Conservation (phyloP, 495 filamentous ascomycete species). For the Aspergillus ostianus region DNA sequence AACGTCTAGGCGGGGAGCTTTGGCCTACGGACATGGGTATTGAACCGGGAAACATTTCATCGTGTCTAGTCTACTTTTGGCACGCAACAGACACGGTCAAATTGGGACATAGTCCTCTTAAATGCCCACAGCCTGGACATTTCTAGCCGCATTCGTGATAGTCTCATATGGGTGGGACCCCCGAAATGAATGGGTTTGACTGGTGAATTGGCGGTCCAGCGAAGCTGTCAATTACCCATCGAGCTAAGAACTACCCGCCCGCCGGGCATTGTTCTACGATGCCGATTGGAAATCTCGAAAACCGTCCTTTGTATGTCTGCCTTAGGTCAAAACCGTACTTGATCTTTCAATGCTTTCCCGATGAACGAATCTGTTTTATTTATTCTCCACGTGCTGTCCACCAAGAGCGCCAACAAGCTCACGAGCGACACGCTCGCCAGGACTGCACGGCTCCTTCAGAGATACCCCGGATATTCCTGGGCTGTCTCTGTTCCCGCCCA, state of each 20-base stretch:
- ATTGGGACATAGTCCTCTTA: not conserved
- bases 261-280: not conserved
- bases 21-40: constrained; percentile 1
- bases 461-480: not conserved
- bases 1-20: not conserved
- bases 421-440: not conserved
- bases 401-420: not conserved
- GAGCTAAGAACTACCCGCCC: not conserved
- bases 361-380: no score
- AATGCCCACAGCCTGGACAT: not conserved
- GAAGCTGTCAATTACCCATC: not conserved
- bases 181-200: constrained; percentile 1
- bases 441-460: not conserved
- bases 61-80: not conserved
- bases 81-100: constrained; percentile 3
- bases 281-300: not conserved
- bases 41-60: not conserved
- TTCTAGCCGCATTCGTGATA: constrained; percentile 1
- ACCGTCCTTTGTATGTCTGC: no score
- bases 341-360: no score
- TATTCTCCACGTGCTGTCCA: no score
- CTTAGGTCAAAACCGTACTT: no score
- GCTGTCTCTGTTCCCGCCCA: no score
- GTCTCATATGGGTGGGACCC: not conserved
- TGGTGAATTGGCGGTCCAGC: no score